A percentile compares a stretch with the other conserved stretches of the same genome.
Evolutionary conservation across 192 early-diverging fungal species (phyloP).

Genomic region (Rhizoclosmatium globosum): DNA sequence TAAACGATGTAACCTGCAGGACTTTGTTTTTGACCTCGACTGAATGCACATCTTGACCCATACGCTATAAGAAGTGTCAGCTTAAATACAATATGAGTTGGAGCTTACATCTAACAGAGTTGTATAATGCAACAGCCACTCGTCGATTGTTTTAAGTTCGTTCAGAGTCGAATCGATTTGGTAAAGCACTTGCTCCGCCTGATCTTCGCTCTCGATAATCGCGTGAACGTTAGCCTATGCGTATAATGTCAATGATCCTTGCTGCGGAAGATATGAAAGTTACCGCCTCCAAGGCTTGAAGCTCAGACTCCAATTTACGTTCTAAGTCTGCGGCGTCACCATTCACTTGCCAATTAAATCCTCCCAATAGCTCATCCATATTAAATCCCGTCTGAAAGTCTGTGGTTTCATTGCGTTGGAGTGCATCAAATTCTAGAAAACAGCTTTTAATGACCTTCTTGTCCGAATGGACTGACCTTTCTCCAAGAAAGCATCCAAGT

Average conservation of each 20-base stretch:
- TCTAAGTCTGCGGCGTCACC: slow-evolving; percentile 91
- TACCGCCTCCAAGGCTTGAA: slow-evolving; percentile 85
- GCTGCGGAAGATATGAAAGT: neutral
- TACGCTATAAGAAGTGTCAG: slow-evolving; percentile 62
- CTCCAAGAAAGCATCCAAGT: slow-evolving; percentile 7
- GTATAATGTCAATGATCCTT: neutral
- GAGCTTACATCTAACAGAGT: slow-evolving; percentile 80
- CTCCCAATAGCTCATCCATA: slow-evolving; percentile 59
- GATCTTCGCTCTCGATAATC: slow-evolving; percentile 90
- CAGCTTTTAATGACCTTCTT: neutral
- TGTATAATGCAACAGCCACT: slow-evolving; percentile 86
- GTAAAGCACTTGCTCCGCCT: slow-evolving; percentile 78
- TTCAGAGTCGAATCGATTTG: slow-evolving; percentile 86
- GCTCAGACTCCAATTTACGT: slow-evolving; percentile 80
- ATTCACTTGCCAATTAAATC: slow-evolving; percentile 90
- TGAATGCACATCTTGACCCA: slow-evolving; percentile 95
- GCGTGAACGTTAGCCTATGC: slow-evolving; percentile 89
- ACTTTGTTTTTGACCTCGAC: slow-evolving; percentile 93
- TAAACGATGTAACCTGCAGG: slow-evolving; percentile 86
- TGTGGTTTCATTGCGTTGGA: neutral
- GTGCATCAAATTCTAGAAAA: neutral
- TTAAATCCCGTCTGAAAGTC: slow-evolving; percentile 21
- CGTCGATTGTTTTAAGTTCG: slow-evolving; percentile 87
- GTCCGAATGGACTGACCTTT: neutral
- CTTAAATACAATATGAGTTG: neutral